These are phyloP conservation scores for Coemansia sp. DNA, from an alignment of 192 early-diverging fungal species.

Conservation along the genomic window DNA sequence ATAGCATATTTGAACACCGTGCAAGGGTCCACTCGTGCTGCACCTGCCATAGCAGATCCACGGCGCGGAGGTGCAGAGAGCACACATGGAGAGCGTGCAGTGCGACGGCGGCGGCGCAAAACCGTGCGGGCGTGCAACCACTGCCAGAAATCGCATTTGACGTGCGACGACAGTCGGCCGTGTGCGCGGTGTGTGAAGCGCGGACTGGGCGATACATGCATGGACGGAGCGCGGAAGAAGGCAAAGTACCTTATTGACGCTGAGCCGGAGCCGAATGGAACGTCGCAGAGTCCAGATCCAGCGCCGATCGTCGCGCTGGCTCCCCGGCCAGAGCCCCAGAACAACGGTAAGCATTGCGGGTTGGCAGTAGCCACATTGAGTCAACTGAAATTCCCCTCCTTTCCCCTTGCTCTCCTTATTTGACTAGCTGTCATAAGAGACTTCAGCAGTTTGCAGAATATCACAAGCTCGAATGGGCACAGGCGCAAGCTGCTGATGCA, in stretches of 20 bases:
- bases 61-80: neutral
- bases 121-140: conserved; percentile 61
- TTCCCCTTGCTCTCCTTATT: neutral
- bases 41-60: no score
- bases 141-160: conserved; percentile 65
- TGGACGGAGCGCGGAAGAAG: conserved; percentile 83
- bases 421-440: neutral
- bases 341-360: neutral
- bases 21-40: neutral
- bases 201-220: conserved; percentile 71
- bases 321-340: neutral
- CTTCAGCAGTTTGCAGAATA: neutral
- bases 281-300: neutral
- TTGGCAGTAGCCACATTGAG: neutral
- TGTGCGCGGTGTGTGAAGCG: conserved; percentile 86
- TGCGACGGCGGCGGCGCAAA: conserved; percentile 48
- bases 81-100: neutral
- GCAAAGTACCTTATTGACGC: conserved; percentile 87
- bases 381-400: neutral
- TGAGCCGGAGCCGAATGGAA: neutral
- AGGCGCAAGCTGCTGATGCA: neutral
- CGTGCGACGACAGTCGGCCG: conserved; percentile 70
- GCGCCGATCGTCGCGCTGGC: conserved; percentile 6
- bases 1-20: conserved; percentile 39
- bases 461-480: neutral